Conservation (phyloP, 2,329 filamentous ascomycete species). For the Teratosphaeriaceae sp. region DNA sequence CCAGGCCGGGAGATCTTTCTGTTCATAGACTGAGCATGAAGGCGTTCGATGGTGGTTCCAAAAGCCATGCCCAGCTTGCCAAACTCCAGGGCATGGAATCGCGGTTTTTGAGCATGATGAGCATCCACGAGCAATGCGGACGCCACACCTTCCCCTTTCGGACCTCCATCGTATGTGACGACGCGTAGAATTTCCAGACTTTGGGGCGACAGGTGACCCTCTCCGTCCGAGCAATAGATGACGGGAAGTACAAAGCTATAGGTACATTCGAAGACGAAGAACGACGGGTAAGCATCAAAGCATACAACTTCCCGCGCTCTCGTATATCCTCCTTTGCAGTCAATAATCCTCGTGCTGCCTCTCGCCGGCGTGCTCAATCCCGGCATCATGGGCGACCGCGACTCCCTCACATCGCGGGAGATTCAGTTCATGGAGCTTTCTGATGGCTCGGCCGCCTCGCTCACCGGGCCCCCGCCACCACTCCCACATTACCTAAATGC, state of each 20-base stretch:
- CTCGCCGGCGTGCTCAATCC: background rate
- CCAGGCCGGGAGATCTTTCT: no score
- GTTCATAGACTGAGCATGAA: background rate
- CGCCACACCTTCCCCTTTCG: no score
- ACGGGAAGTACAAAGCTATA: background rate
- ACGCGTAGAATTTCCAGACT: no score
- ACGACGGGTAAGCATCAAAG: no score
- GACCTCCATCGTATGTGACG: no score
- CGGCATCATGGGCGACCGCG: slow-evolving; percentile 32
- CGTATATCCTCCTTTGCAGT: background rate
- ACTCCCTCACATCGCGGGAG: slow-evolving; percentile 37
- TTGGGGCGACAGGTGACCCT: no score
- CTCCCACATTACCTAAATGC: slow-evolving; percentile 34
- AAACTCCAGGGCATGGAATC: background rate
- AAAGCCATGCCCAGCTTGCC: no score
- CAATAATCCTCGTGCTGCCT: background rate
- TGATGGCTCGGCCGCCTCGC: slow-evolving; percentile 33
- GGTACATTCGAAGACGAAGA: background rate
- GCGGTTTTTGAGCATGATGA: no score
- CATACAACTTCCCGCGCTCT: background rate
- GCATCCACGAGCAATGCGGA: no score
- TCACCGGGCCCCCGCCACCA: slow-evolving; percentile 37
- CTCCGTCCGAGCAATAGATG: no score
- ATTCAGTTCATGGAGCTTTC: slow-evolving; percentile 47
- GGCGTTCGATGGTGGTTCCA: no score